A percentile compares a stretch with the other conserved stretches of the same genome.
These are phyloP conservation scores for Plasmopara viticola DNA, from an alignment of 352 stramenopile genomes.

Conservation along the genomic window DNA sequence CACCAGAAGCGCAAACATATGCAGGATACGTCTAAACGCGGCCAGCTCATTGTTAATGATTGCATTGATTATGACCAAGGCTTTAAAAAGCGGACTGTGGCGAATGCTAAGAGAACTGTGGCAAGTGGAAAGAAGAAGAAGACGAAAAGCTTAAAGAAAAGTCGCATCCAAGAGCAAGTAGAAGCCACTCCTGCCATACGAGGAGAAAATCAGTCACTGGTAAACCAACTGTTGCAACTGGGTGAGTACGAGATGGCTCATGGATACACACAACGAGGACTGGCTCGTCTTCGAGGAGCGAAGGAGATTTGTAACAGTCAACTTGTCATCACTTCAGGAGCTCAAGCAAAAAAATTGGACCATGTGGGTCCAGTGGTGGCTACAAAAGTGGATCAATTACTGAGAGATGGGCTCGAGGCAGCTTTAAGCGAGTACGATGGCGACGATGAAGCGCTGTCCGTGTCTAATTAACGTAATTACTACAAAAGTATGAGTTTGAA, in stretches of 20 bases:
- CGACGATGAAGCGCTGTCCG: constrained; percentile 14
- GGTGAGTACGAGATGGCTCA: constrained; percentile 48
- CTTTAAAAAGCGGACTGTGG: neutral
- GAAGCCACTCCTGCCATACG: constrained; percentile 24
- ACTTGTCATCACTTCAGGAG: constrained; percentile 47
- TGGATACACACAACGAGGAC: constrained; percentile 42
- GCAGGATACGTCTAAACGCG: constrained; percentile 22
- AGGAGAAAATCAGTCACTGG: constrained; percentile 50
- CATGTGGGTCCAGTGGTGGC: constrained; percentile 39
- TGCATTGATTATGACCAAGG: constrained; percentile 1
- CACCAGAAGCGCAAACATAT: constrained; percentile 18
- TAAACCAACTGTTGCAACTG: constrained; percentile 51
- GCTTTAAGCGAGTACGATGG: constrained; percentile 48
- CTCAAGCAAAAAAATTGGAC: constrained; percentile 46
- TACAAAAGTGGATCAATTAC: constrained; percentile 52
- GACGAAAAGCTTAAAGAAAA: constrained; percentile 26
- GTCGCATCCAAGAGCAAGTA: constrained; percentile 38
- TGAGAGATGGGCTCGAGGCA: constrained; percentile 40
- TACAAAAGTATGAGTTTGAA: neutral
- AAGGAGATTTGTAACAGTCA: constrained; percentile 39
- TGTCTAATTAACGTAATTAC: constrained; percentile 10
- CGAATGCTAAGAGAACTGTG: constrained; percentile 15
- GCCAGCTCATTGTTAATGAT: constrained; percentile 11
- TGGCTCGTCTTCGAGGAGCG: constrained; percentile 51
- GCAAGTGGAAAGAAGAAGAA: constrained; percentile 30